Base-by-base conservation (phyloP, 768 basidiomycete species). In the Astraeus odoratus region DNA sequence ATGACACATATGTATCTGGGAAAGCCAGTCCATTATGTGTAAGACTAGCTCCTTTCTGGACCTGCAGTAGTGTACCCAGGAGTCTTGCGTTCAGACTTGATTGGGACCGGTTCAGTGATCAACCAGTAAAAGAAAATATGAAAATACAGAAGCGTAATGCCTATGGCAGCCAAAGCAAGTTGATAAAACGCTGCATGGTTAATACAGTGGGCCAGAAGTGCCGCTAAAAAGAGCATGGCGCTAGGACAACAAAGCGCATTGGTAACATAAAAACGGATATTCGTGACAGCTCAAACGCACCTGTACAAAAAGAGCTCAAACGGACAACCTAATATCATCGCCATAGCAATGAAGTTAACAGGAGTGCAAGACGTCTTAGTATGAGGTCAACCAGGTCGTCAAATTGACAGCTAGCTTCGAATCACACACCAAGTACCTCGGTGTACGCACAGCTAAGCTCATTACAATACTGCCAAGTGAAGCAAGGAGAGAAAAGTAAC, bases 181-280 rank as follows among this genome's bases (percentile, higher is more conserved):
- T 29, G 27, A 29, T 7, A 29, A 12, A 12, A 27, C 58, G 60
- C 26, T 54, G 59, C 33, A 59, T 61, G 29, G 20, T 8, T 8
- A 20, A 1, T 18, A 35, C 4, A 8, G 43, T 34, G 12, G 8
- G 27, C 9, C 10, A 4, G 2, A 26, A 47, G 22, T 18, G 31
- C 19, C 4, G 8, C 15, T 20, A 10, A 30, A 18, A 18, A 29
- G 12, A 29, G 12, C 12, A 29, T 29, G 12, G 12, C 27, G 27
- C 27, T n/a, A n/a, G n/a, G n/a, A n/a, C n/a, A n/a, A n/a, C n/a
- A n/a, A n/a, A n/a, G n/a, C n/a, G n/a, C n/a, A n/a, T n/a, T n/a
- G n/a, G n/a, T n/a, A n/a, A n/a, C n/a, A n/a, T n/a, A n/a, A n/a
- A n/a, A n/a, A n/a, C n/a, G n/a, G n/a, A n/a, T n/a, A n/a, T n/a